phyloP scores from a whole-genome alignment of 176 grass and related monocot species.

The Ampelocalamus luodianensis region DNA sequence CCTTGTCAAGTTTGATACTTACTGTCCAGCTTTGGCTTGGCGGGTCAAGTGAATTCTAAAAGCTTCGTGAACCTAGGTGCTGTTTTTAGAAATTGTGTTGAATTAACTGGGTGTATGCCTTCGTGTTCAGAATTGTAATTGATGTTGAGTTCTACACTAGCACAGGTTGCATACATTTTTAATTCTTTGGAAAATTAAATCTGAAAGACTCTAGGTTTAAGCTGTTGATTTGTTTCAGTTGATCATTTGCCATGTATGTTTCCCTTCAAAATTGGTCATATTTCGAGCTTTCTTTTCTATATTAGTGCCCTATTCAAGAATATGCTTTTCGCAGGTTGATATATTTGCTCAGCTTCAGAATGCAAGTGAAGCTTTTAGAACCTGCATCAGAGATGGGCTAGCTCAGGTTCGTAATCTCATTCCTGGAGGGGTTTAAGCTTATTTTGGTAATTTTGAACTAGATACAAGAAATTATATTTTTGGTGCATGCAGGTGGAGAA shows the following conservation, averaged over 20 bases:
- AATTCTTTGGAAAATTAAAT: not conserved
- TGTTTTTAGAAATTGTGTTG: not conserved
- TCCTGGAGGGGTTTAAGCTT: not conserved
- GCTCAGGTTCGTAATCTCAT: constrained; percentile 65
- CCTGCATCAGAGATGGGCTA: constrained; percentile 95
- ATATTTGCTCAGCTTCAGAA: constrained; percentile 99
- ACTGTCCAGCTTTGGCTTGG: not conserved
- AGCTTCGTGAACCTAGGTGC: not conserved
- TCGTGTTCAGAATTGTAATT: not conserved
- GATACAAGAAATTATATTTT: constrained; percentile 15
- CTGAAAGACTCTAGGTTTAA: not conserved
- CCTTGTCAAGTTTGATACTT: not conserved
- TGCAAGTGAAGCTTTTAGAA: constrained; percentile 99
- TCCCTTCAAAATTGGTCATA: not conserved
- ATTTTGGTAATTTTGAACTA: not conserved
- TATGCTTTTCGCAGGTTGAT: constrained; percentile 69
- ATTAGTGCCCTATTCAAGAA: constrained; percentile 8
- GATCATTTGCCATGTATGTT: not conserved
- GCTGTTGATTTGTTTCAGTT: not conserved
- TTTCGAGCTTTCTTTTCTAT: not conserved
- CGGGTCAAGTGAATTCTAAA: not conserved
- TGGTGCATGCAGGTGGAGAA: constrained; percentile 84
- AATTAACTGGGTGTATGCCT: not conserved
- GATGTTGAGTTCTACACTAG: not conserved
- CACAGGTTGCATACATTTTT: not conserved